These are phyloP conservation scores for Teratosphaeriaceae sp. DNA, from an alignment of 2,329 filamentous ascomycete genomes.

Conservation along the genomic window DNA sequence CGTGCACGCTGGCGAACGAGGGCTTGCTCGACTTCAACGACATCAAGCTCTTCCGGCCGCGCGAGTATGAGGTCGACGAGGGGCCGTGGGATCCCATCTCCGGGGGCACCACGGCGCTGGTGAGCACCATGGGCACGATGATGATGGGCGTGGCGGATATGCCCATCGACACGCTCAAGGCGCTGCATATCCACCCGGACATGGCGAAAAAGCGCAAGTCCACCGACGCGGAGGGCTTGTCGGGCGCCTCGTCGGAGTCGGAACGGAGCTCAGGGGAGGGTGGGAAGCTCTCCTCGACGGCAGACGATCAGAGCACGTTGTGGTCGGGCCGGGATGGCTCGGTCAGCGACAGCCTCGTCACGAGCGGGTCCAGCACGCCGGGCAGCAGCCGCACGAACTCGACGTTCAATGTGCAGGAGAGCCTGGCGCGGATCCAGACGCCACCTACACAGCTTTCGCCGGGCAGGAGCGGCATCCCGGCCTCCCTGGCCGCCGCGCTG, in stretches of 20 bases:
- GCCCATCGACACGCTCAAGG: constrained; percentile 49
- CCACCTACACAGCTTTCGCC: not conserved
- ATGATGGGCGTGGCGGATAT: constrained; percentile 76
- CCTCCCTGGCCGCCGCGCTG: constrained; percentile 20
- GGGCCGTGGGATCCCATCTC: constrained; percentile 75
- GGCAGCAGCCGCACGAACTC: constrained; percentile 18
- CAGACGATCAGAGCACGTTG: not conserved
- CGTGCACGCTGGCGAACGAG: constrained; percentile 59
- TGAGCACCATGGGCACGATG: constrained; percentile 77
- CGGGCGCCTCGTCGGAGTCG: not conserved
- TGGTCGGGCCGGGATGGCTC: not conserved
- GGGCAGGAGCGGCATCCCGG: constrained; percentile 4
- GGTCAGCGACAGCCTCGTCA: constrained; percentile 1
- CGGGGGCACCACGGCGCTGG: constrained; percentile 66
- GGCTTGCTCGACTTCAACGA: constrained; percentile 61
- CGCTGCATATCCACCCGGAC: constrained; percentile 38
- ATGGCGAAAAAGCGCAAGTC: constrained; percentile 19
- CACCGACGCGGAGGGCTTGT: constrained; percentile 1
- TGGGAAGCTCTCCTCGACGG: not conserved
- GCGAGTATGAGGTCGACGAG: constrained; percentile 70
- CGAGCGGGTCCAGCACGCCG: constrained; percentile 7
- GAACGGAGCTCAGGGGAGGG: not conserved
- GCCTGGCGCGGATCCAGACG: constrained; percentile 19
- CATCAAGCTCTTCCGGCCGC: constrained; percentile 58
- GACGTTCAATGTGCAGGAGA: constrained; percentile 26